phyloP scores from a whole-genome alignment of 495 filamentous ascomycete species.

The Aspergillus bertholletiae region DNA sequence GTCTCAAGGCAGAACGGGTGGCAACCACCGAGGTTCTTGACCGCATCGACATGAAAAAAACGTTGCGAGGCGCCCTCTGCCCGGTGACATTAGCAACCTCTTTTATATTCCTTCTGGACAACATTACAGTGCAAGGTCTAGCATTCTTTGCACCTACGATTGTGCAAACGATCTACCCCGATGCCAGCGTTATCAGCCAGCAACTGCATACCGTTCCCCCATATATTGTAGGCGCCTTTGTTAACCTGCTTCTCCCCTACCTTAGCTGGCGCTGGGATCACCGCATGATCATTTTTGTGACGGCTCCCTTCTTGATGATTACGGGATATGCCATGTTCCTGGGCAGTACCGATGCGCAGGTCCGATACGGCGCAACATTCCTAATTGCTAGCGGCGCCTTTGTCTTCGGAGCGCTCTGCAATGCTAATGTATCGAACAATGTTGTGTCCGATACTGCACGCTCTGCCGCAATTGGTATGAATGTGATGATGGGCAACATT shows the following conservation, averaged over 20 bases:
- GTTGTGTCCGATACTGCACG: constrained; percentile 68
- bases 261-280: constrained; percentile 57
- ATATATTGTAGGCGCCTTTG: constrained; percentile 65
- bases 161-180: constrained; percentile 58
- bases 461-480: constrained; percentile 59
- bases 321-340: constrained; percentile 72
- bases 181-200: constrained; percentile 50
- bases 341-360: constrained; percentile 44
- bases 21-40: constrained; percentile 58
- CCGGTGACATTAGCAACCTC: constrained; percentile 45
- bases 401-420: constrained; percentile 57
- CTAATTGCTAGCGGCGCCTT: constrained; percentile 58
- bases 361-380: constrained; percentile 71
- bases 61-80: constrained; percentile 45
- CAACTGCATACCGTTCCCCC: constrained; percentile 71
- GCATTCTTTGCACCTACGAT: constrained; percentile 74
- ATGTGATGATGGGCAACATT: constrained; percentile 70
- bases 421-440: constrained; percentile 64
- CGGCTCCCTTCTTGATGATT: constrained; percentile 53
- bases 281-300: constrained; percentile 44
- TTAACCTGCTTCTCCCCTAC: constrained; percentile 58
- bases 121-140: constrained; percentile 52
- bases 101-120: constrained; percentile 52
- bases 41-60: constrained; percentile 41
- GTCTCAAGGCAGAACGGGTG: constrained; percentile 62